phyloP scores from a whole-genome alignment of 352 stramenopile species.

The Nothophytophthora sp. region DNA sequence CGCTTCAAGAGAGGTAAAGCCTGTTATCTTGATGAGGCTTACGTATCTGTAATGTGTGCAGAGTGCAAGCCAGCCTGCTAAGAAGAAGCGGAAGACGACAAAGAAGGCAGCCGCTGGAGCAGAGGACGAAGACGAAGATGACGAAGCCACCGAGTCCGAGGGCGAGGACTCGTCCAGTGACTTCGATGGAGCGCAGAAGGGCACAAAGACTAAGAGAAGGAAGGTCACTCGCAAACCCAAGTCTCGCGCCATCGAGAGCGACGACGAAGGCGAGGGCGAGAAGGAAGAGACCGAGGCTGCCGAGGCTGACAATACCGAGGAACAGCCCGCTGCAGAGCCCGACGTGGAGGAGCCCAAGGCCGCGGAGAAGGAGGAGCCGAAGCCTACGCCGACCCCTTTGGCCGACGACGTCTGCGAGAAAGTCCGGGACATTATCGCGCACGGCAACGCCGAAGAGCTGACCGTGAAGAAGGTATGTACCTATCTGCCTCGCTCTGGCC shows the following conservation, averaged over 20 bases:
- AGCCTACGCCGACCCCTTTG: slow-evolving; percentile 24
- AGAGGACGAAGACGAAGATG: slow-evolving; percentile 42
- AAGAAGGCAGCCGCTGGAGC: slow-evolving; percentile 27
- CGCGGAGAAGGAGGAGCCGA: slow-evolving; percentile 15
- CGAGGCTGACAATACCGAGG: slow-evolving; percentile 15
- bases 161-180: slow-evolving; percentile 67
- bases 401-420: slow-evolving; percentile 56
- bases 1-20: background rate
- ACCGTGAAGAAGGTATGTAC: slow-evolving; percentile 82
- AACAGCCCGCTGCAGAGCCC: slow-evolving; percentile 16
- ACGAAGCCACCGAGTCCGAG: slow-evolving; percentile 53
- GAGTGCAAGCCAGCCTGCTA: slow-evolving; percentile 21
- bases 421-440: slow-evolving; percentile 78
- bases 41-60: too few species aligned
- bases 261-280: slow-evolving; percentile 21
- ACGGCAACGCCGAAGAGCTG: slow-evolving; percentile 74
- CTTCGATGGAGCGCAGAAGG: slow-evolving; percentile 55
- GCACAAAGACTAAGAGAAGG: slow-evolving; percentile 37
- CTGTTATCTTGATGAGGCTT: slow-evolving; percentile 4
- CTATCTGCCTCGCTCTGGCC: background rate
- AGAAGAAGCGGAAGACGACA: slow-evolving; percentile 47
- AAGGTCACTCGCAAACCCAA: slow-evolving; percentile 30
- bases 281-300: slow-evolving; percentile 17
- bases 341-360: slow-evolving; percentile 11
- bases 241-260: slow-evolving; percentile 21